These are phyloP conservation scores for Anthracocystis walkeri DNA, from an alignment of 1,284 basidiomycete species.

Conservation along the genomic window DNA sequence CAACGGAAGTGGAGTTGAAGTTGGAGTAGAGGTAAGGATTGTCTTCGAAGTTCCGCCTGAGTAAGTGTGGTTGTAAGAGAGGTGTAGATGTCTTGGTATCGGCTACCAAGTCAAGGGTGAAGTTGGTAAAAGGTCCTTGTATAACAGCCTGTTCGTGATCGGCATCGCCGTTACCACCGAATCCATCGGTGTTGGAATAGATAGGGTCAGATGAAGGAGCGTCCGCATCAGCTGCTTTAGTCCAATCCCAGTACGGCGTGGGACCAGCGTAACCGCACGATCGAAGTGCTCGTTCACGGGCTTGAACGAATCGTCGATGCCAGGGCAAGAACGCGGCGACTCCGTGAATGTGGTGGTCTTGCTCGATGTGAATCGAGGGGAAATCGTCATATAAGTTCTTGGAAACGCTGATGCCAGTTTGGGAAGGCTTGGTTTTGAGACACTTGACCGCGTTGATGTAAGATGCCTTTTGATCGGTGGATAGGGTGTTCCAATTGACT, in stretches of 20 bases:
- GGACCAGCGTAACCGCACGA: conserved; percentile 18
- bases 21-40: conserved; percentile 2
- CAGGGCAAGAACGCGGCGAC: conserved; percentile 25
- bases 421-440: conserved; percentile 16
- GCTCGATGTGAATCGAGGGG: conserved; percentile 16
- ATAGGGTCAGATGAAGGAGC: conserved; percentile 10
- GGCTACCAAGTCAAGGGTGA: conserved; percentile 6
- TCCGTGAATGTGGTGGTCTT: conserved; percentile 12
- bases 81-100: neutral
- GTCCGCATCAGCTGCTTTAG: conserved; percentile 10
- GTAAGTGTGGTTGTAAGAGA: conserved; percentile 2
- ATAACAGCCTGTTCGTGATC: neutral
- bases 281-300: conserved; percentile 14
- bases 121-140: conserved; percentile 13
- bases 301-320: conserved; percentile 26
- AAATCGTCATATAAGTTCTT: conserved; percentile 22
- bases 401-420: neutral
- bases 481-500: conserved; percentile 17
- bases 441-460: conserved; percentile 24
- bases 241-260: conserved; percentile 30
- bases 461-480: conserved; percentile 8
- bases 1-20: conserved; percentile 14
- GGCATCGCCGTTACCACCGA: conserved; percentile 11
- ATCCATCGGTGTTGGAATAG: conserved; percentile 2
- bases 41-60: conserved; percentile 5